Percentiles rank a stretch among this genome's conserved stretches.
Evolutionary conservation across 2,329 filamentous ascomycete species (phyloP).

Genomic region (Colletotrichum liaoningense): DNA sequence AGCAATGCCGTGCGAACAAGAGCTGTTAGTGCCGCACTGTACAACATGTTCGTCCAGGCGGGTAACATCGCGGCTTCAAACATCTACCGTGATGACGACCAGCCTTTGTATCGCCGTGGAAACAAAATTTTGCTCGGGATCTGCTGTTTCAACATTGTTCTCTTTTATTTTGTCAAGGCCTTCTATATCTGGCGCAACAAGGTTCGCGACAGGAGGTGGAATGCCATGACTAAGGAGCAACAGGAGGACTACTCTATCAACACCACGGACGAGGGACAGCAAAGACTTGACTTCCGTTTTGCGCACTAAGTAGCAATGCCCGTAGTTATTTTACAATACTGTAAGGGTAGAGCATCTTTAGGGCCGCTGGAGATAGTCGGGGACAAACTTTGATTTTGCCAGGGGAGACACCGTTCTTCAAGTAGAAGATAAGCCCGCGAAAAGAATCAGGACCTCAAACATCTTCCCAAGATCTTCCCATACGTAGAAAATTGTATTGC

Average conservation of each 20-base stretch:
- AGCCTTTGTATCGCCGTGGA: slow-evolving; percentile 62
- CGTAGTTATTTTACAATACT: accelerated
- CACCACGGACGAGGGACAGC: slow-evolving; percentile 63
- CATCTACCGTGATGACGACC: slow-evolving; percentile 67
- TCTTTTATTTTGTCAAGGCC: slow-evolving; percentile 56
- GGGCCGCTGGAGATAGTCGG: accelerated
- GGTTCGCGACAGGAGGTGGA: slow-evolving; percentile 55
- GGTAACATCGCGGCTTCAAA: slow-evolving; percentile 57
- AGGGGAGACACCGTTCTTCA: too few relatives aligned
- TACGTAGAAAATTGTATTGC: too few relatives aligned
- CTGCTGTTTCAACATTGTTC: slow-evolving; percentile 57
- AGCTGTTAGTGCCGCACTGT: slow-evolving; percentile 59
- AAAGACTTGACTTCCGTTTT: slow-evolving; percentile 67
- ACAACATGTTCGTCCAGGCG: slow-evolving; percentile 60
- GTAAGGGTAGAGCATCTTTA: accelerated
- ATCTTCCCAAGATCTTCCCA: too few relatives aligned
- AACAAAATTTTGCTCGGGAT: slow-evolving; percentile 63
- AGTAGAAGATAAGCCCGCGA: too few relatives aligned
- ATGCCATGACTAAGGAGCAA: slow-evolving; percentile 56
- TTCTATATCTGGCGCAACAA: slow-evolving; percentile 62
- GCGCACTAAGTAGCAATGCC: slow-evolving; percentile 48
- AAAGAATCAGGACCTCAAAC: accelerated
- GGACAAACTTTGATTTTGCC: neutral
- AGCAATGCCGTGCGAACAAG: slow-evolving; percentile 61
- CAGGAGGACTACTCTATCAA: slow-evolving; percentile 59